Conservation (phyloP, 2,329 filamentous ascomycete genomes). For the Beauveria brongniartii region DNA sequence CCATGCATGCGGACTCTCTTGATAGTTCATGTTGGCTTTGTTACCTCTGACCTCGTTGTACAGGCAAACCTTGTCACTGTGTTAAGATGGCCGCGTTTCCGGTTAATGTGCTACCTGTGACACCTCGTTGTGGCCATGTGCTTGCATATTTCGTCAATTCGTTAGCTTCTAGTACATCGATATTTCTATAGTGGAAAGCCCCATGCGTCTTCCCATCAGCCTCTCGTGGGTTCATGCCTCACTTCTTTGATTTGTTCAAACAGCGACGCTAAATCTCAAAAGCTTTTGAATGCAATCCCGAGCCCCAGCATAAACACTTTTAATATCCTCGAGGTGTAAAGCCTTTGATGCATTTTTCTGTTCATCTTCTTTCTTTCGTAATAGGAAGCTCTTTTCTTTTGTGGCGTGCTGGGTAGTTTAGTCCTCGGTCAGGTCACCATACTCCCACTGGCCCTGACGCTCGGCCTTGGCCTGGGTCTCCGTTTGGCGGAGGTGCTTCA, state of each 20-base stretch:
- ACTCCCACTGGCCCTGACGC: conserved; percentile 92
- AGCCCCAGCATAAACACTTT: not conserved
- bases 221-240: not conserved
- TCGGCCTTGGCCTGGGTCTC: conserved; percentile 73
- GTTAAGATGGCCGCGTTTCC: not conserved
- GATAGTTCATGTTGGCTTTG: too few species aligned
- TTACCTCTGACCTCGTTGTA: not conserved
- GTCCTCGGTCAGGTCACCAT: conserved; percentile 91
- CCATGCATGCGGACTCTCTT: too few species aligned
- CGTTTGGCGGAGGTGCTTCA: conserved; percentile 63
- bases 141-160: not conserved
- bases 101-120: not conserved
- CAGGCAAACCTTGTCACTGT: not conserved
- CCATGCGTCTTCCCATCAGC: not conserved
- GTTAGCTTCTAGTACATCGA: not conserved
- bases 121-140: not conserved
- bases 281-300: not conserved
- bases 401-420: conserved; percentile 29
- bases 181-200: not conserved
- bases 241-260: not conserved
- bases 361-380: not conserved
- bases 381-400: too few species aligned
- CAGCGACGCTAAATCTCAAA: not conserved
- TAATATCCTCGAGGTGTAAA: not conserved
- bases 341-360: not conserved